Conservation (phyloP, 2,329 filamentous ascomycete species). For the Ceratocystiopsis sp. region DNA sequence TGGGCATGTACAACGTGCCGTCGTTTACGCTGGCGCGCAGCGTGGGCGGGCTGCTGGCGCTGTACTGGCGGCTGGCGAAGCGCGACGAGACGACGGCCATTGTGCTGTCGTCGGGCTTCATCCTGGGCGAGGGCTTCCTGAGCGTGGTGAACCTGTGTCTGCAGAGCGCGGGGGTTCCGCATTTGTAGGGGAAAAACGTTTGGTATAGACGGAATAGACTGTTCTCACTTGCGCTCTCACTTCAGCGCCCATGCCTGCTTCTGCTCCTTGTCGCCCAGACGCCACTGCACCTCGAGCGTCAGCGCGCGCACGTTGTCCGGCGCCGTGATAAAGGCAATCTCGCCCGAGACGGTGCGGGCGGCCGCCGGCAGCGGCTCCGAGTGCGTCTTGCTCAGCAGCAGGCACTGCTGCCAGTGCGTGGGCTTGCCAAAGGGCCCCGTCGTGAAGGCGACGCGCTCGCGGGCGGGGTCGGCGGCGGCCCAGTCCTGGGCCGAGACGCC, state of each 20-base stretch:
- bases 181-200: not conserved
- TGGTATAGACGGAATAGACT: not conserved
- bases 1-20: constrained; percentile 95
- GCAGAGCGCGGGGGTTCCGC: constrained; percentile 39
- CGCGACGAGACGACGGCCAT: constrained; percentile 60
- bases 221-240: too few species aligned
- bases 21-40: constrained; percentile 86
- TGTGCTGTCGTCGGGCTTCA: constrained; percentile 77
- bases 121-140: constrained; percentile 78
- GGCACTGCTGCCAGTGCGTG: constrained; percentile 83
- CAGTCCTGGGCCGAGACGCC: constrained; percentile 44
- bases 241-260: constrained; percentile 29
- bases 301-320: constrained; percentile 53
- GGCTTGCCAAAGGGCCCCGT: constrained; percentile 61
- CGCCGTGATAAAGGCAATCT: constrained; percentile 53
- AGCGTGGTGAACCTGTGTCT: constrained; percentile 81
- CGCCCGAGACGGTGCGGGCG: constrained; percentile 44
- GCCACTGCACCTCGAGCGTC: constrained; percentile 48
- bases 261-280: constrained; percentile 22
- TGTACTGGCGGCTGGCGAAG: constrained; percentile 53
- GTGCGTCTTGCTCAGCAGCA: constrained; percentile 51
- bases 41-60: constrained; percentile 55
- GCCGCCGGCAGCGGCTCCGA: constrained; percentile 19
- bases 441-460: constrained; percentile 64
- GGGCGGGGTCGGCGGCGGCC: constrained; percentile 28